These are phyloP conservation scores for Colletotrichum sp. DNA, from an alignment of 2,329 filamentous ascomycete genomes.

Conservation along the genomic window DNA sequence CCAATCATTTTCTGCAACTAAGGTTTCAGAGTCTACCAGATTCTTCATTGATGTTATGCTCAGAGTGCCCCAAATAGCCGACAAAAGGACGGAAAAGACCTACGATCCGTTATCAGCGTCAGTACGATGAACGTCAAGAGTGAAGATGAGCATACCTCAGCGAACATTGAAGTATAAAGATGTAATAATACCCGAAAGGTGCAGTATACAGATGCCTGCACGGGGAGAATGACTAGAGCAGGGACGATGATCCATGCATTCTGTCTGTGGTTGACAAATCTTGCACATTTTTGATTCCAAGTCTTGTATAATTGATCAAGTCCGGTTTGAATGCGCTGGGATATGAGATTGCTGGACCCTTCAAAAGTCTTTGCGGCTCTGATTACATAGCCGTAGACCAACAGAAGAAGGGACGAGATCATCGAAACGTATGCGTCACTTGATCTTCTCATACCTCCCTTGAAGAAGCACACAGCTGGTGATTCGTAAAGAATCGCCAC, in stretches of 20 bases:
- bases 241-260: neutral
- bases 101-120: too few relatives aligned
- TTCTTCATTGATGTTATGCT: neutral
- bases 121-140: too few relatives aligned
- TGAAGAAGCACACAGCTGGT: neutral
- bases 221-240: neutral
- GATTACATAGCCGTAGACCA: neutral
- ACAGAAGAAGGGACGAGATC: neutral
- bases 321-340: neutral
- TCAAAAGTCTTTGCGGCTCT: neutral
- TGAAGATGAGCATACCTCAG: neutral
- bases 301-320: neutral
- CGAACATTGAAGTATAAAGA: neutral
- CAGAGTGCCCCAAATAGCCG: neutral
- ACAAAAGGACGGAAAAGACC: neutral
- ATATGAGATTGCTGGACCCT: neutral
- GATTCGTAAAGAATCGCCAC: neutral
- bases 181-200: neutral
- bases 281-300: neutral
- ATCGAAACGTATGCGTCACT: neutral
- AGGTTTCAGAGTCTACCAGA: accelerated
- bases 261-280: neutral
- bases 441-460: neutral
- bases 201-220: neutral
- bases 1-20: neutral